Conservation (phyloP, 2,329 filamentous ascomycete genomes). For the Pseudogymnoascus destructans region DNA sequence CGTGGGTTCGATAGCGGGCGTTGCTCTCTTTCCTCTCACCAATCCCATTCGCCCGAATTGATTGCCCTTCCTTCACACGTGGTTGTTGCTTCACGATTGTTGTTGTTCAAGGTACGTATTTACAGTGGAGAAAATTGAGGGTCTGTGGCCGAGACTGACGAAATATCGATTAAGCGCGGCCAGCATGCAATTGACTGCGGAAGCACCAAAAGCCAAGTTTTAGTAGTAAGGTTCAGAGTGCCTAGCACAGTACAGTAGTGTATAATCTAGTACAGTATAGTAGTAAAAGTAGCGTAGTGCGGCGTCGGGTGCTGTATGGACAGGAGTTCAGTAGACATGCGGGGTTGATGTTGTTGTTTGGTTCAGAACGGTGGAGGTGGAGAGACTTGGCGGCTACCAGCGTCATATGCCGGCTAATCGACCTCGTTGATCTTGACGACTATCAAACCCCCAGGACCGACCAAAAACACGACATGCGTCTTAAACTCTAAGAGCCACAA, state of each 20-base stretch:
- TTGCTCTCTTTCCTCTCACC: neutral
- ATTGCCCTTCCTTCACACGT: neutral
- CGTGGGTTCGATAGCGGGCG: neutral
- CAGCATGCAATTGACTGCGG: neutral
- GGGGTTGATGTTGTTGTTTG: neutral
- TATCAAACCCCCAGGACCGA: neutral
- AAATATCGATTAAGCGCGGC: neutral
- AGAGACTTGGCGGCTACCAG: slow-evolving; percentile 1
- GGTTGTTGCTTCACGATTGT: neutral
- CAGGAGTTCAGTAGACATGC: neutral
- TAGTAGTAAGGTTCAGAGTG: neutral
- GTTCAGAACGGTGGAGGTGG: neutral
- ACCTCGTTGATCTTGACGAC: neutral
- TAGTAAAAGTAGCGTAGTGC: neutral
- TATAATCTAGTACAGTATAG: neutral
- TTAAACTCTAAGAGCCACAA: neutral
- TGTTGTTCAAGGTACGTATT: slow-evolving; percentile 4
- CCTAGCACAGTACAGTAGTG: neutral
- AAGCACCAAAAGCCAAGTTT: slow-evolving; percentile 1
- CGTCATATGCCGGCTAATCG: slow-evolving; percentile 3
- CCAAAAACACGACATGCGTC: neutral
- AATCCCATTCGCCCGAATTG: neutral
- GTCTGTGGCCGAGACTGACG: neutral
- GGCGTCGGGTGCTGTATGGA: neutral
- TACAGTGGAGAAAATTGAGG: slow-evolving; percentile 2